These are phyloP conservation scores for Carnegiea gigantea DNA, from an alignment of 179 eudicot genomes.

Conservation along the genomic window DNA sequence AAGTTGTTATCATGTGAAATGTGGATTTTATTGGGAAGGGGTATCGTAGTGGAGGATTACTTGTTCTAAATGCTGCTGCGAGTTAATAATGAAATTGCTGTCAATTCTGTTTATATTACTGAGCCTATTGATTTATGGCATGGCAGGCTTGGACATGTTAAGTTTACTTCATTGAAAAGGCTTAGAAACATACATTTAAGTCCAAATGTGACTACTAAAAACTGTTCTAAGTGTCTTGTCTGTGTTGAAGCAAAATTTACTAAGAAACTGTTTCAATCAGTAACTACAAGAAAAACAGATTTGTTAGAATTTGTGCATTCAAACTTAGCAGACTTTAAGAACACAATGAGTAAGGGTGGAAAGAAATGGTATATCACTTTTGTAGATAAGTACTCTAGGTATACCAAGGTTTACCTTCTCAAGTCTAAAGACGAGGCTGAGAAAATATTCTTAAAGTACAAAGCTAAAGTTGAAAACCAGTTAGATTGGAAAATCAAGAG, in stretches of 20 bases:
- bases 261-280: not conserved
- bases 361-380: not conserved
- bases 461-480: not conserved
- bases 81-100: not conserved
- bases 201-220: too few relatives aligned
- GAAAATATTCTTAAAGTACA: not conserved
- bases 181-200: not conserved
- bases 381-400: not conserved
- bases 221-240: not conserved
- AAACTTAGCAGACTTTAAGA: not conserved
- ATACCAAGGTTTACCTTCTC: not conserved
- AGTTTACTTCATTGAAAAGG: conserved; percentile 1
- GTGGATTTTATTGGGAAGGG: not conserved
- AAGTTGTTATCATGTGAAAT: not conserved
- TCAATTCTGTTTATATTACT: conserved; percentile 15
- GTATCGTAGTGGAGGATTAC: too few relatives aligned
- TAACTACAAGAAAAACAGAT: not conserved
- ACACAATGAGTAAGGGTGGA: not conserved
- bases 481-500: not conserved
- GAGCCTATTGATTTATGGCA: not conserved
- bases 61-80: too few relatives aligned
- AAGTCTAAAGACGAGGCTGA: not conserved
- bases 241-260: conserved; percentile 12
- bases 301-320: not conserved
- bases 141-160: conserved; percentile 11